Percentiles rank a stretch among this genome's conserved stretches.
Conservation (phyloP, 106 monocot species). For the Allium sativum region DNA sequence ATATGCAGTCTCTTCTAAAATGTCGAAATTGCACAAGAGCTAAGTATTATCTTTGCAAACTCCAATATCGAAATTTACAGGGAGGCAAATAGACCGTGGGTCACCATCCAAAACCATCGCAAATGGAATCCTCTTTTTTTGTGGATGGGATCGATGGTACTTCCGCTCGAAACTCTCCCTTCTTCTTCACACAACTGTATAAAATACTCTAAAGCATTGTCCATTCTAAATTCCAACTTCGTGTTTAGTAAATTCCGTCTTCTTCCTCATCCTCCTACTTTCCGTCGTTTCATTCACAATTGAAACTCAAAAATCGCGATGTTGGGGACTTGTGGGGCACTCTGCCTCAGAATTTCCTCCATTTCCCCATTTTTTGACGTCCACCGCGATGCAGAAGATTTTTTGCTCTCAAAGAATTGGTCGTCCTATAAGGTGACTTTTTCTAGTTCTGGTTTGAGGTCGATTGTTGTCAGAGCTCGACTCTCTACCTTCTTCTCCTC, state of each 20-base stretch:
- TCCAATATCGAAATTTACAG: neutral
- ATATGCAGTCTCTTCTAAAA: too few species aligned
- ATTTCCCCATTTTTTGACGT: slow-evolving; percentile 3
- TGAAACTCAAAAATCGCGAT: slow-evolving; percentile 11
- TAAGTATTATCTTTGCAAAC: too few species aligned
- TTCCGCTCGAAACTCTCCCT: slow-evolving; percentile 1
- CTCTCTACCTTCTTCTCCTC: slow-evolving; percentile 53
- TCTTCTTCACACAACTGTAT: neutral
- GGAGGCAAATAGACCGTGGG: slow-evolving; percentile 5
- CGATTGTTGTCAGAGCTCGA: slow-evolving; percentile 13
- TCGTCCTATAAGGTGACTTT: slow-evolving; percentile 13
- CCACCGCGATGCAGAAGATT: neutral
- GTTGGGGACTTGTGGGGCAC: slow-evolving; percentile 28
- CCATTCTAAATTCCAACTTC: neutral
- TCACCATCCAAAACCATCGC: neutral
- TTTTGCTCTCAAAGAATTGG: neutral
- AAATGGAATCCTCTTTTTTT: neutral
- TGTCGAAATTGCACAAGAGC: too few species aligned
- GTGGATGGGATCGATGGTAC: slow-evolving; percentile 17
- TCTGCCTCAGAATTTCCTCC: slow-evolving; percentile 9
- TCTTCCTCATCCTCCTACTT: neutral
- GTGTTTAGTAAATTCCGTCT: neutral
- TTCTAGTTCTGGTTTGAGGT: slow-evolving; percentile 1
- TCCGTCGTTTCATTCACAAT: too few species aligned
- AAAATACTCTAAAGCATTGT: neutral